phyloP scores from a whole-genome alignment of 23 red algal genomes.

The Gracilaria gracilis region DNA sequence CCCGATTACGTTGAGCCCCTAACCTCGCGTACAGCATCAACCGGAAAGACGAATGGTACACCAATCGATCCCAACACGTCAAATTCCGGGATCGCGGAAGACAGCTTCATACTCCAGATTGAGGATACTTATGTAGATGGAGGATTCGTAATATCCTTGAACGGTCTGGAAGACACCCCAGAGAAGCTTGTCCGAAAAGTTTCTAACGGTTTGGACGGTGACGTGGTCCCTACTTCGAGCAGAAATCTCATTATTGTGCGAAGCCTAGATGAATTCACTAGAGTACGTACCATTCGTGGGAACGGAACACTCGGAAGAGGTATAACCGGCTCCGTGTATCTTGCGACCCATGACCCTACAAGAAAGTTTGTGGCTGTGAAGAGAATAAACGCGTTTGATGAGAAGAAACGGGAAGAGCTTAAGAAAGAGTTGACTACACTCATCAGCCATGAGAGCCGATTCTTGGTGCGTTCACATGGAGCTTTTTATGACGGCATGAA shows the following conservation, averaged over 20 bases:
- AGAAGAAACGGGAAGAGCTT: slow-evolving; percentile 78
- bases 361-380: slow-evolving; percentile 75
- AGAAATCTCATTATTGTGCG: slow-evolving; percentile 75
- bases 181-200: slow-evolving; percentile 61
- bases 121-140: slow-evolving; percentile 77
- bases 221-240: slow-evolving; percentile 71
- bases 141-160: slow-evolving; percentile 72
- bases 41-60: neutral
- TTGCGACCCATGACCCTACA: slow-evolving; percentile 65
- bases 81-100: slow-evolving; percentile 38
- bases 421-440: slow-evolving; percentile 78
- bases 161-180: slow-evolving; percentile 56
- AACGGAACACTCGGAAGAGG: slow-evolving; percentile 64
- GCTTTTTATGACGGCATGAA: slow-evolving; percentile 77
- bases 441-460: slow-evolving; percentile 75
- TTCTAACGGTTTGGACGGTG: slow-evolving; percentile 53
- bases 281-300: slow-evolving; percentile 34
- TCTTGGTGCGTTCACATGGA: slow-evolving; percentile 85
- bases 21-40: neutral
- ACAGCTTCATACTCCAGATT: slow-evolving; percentile 66
- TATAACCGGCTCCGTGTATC: slow-evolving; percentile 68
- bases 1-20: neutral
- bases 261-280: slow-evolving; percentile 72
- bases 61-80: neutral
- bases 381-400: slow-evolving; percentile 80